A percentile compares a stretch with the other conserved stretches of the same genome.
These are phyloP conservation scores for Nicotiana otophora DNA, from an alignment of 257 asterid species.

Conservation along the genomic window DNA sequence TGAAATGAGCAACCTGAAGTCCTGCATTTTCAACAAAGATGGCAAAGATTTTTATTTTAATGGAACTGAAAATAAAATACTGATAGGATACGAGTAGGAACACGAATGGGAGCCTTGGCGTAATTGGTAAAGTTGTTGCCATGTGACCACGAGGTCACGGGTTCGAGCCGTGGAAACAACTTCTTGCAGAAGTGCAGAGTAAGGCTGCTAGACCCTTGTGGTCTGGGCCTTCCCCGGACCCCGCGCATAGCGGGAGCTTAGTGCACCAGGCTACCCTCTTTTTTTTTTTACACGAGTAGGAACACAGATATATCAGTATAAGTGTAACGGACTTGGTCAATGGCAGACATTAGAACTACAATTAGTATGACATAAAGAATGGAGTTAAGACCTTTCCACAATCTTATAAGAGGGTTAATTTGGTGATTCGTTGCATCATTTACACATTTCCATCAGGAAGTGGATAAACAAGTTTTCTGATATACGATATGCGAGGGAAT, in stretches of 20 bases:
- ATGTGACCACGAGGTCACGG: too few relatives aligned
- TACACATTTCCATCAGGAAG: not conserved
- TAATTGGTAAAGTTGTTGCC: too few relatives aligned
- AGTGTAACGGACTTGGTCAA: not conserved
- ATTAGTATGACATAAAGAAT: not conserved
- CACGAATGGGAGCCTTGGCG: too few relatives aligned
- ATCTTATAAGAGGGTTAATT: not conserved
- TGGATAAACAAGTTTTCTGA: not conserved
- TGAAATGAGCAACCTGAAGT: constrained; percentile 73
- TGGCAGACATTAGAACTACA: not conserved
- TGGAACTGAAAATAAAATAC: not conserved
- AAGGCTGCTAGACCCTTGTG: too few relatives aligned
- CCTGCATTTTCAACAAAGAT: constrained; percentile 37
- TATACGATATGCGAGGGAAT: not conserved
- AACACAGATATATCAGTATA: not conserved
- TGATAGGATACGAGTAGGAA: not conserved
- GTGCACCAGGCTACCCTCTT: too few relatives aligned
- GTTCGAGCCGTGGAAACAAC: too few relatives aligned
- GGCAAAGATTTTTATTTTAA: not conserved
- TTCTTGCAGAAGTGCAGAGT: too few relatives aligned
- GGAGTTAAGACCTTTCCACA: not conserved
- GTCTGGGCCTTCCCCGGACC: too few relatives aligned
- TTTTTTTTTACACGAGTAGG: too few relatives aligned
- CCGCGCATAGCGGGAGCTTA: too few relatives aligned
- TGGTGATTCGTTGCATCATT: not conserved